Base-by-base conservation (phyloP, 495 filamentous ascomycete species). In the Platismatia glauca region DNA sequence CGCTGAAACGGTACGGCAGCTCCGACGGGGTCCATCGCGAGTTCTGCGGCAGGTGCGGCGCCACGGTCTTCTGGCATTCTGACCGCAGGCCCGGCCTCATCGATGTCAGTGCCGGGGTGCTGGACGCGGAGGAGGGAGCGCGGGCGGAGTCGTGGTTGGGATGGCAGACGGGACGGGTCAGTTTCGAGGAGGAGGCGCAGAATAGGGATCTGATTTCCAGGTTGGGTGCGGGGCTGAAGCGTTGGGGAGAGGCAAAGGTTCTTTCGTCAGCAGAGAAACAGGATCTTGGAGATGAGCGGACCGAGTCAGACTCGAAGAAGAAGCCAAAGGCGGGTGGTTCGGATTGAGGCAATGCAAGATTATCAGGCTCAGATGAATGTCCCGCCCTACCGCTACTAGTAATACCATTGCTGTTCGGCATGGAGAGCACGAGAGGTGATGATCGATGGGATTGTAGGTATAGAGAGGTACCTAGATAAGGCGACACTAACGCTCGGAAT, bases 21-120 rank as follows among this genome's bases (percentile, higher is more conserved):
- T 78, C 75, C 1, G 62, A 73, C 27, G 77, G 71, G 27, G 76
- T 81, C 0, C 71, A 76, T 50, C 71, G 82, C 9, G 80, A 79
- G 29, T 82, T 81, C 64, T 86, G 83, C 68, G 67, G 73, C 12
- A 70, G 62, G 5, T 86, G 83, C 64, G 80, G 80, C 15, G 80
- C 81, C 1, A 72, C 69, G 15, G 73, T 81, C 8, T 83, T 84
- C 52, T 84, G 76, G 65, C 73, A 68, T 9, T 67, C 64, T 22
- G 74, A 76, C 24, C 71, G 70, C 9, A 68, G 80, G 56, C 72
- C 74, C 1, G 68, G 74, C 4, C 68, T 82, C 34, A 72, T 83
- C 0, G 80, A 83, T 64, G 68, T 85, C 2, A 79, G 78, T 8
- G 68, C 76, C 12, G 83, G 82, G 0, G 64, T 84, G 43, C 57